These are phyloP conservation scores for Tetrapyrgos nigripes DNA, from an alignment of 1,284 basidiomycete species.

Conservation along the genomic window DNA sequence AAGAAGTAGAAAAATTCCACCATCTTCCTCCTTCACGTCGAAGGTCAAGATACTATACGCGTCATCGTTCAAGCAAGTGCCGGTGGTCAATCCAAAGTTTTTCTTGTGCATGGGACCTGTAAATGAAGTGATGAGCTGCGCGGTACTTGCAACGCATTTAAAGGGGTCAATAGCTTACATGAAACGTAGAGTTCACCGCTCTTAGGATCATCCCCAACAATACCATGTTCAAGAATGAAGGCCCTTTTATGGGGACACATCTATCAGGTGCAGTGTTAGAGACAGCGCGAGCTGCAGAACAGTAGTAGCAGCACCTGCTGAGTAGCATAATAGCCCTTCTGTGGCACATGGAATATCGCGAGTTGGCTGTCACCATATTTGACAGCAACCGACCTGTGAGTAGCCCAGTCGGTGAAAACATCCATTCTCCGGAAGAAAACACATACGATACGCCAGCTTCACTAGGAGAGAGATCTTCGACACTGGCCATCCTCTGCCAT, in stretches of 20 bases:
- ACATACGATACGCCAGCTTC: conserved; percentile 37
- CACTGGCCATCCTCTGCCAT: conserved; percentile 61
- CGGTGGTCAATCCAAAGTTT: conserved; percentile 67
- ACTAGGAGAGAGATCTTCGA: conserved; percentile 59
- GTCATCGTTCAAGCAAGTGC: conserved; percentile 68
- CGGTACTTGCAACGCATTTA: conserved; percentile 5
- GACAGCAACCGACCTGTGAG: conserved; percentile 48
- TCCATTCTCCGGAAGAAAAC: background rate
- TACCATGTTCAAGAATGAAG: conserved; percentile 77
- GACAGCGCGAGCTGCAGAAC: background rate
- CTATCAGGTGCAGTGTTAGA: background rate
- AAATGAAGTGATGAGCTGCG: conserved; percentile 31
- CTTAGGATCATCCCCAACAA: conserved; percentile 64
- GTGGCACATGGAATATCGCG: conserved; percentile 55
- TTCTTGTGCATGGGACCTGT: conserved; percentile 76
- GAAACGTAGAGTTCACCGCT: conserved; percentile 34
- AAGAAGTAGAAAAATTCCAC: conserved; percentile 59
- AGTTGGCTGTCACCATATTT: conserved; percentile 78
- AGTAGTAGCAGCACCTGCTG: conserved; percentile 59
- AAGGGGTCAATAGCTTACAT: conserved; percentile 20
- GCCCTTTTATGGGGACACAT: conserved; percentile 61
- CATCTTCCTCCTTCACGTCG: conserved; percentile 55
- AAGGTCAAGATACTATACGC: conserved; percentile 74
- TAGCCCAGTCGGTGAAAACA: background rate
- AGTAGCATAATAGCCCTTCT: conserved; percentile 66